Base-by-base conservation (phyloP, 108 stramenopile species). In the Nannochloropsis gaditana region DNA sequence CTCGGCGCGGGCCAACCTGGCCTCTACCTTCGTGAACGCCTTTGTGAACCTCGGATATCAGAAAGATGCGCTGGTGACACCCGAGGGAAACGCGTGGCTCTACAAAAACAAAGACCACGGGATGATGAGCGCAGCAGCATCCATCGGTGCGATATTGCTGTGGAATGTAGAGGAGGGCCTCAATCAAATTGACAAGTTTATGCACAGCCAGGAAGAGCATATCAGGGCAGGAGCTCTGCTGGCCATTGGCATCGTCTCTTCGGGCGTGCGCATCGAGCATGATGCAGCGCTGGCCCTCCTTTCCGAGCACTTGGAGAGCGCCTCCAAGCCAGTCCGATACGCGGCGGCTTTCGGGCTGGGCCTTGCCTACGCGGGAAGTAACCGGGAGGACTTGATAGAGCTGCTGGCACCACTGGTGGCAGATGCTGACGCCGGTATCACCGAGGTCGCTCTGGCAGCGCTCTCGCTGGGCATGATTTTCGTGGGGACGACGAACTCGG, bases 141-240 rank as follows among this genome's bases (percentile, higher is more conserved):
- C 96, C 5, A 92, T 99, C 10, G 99, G 98, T 79, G 92, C 94
- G 47, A 95, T 99, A 81, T 91, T 97, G 44, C 91, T 99, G 31
- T 99, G 99, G 99, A 98, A 99, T 89, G 97, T 99, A 2, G 96
- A 99, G 90, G 99, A 99, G 91, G 99, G 97, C n/a, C 89, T 99
- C 83, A 97, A 95, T 43, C 94, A 95, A 82, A 96, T 99, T 87
- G 98, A 99, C 88, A 97, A 98, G 92, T 99, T 94, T 87, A 92
- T 99, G 82, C 96, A 98, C 91, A 93, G 93, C 41, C 93, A 92
- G 45, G 98, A 98, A 88, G 95, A 96, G 21, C 93, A 97, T 83
- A 96, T 99, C 90, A 96, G 95, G 91, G 98, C 98, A 15, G 98
- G 98, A 43, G 99, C 97, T n/a, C 94, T 94, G 9, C 92, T 99